Conservation (phyloP, 169 alveolate species). For the Plasmodium adleri region DNA sequence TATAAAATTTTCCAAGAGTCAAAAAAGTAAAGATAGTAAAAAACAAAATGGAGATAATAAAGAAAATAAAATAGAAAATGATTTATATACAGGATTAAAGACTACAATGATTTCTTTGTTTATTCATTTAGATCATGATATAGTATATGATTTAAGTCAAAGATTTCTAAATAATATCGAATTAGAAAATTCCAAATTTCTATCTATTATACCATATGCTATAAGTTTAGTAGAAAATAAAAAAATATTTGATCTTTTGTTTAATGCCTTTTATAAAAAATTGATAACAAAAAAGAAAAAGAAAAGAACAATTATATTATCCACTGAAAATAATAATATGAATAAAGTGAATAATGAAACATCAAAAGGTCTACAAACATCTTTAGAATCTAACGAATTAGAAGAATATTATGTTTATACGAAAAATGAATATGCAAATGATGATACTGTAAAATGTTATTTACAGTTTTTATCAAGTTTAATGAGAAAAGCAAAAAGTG, state of each 20-base stretch:
- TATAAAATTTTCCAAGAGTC: constrained; percentile 54
- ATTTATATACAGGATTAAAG: constrained; percentile 63
- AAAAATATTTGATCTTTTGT: constrained; percentile 52
- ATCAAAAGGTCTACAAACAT: background rate
- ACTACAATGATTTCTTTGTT: constrained; percentile 44
- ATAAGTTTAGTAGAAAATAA: constrained; percentile 46
- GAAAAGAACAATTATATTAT: background rate
- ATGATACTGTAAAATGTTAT: constrained; percentile 57
- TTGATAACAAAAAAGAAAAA: constrained; percentile 52
- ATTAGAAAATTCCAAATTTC: constrained; percentile 40
- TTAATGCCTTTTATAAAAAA: constrained; percentile 61
- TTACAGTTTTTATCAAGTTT: constrained; percentile 51
- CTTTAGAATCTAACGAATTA: background rate
- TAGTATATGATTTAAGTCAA: constrained; percentile 45
- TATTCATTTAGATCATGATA: constrained; percentile 67
- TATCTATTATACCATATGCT: constrained; percentile 74
- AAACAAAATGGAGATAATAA: constrained; percentile 63
- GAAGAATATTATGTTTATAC: constrained; percentile 42
- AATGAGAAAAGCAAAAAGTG: constrained; percentile 47
- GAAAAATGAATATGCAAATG: constrained; percentile 70
- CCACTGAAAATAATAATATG: background rate
- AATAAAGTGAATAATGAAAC: background rate
- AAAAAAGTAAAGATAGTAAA: constrained; percentile 48
- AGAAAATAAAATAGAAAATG: constrained; percentile 48
- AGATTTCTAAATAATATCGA: constrained; percentile 62